These are phyloP conservation scores for Talaromyces ruber DNA, from an alignment of 495 filamentous ascomycete species.

Conservation along the genomic window DNA sequence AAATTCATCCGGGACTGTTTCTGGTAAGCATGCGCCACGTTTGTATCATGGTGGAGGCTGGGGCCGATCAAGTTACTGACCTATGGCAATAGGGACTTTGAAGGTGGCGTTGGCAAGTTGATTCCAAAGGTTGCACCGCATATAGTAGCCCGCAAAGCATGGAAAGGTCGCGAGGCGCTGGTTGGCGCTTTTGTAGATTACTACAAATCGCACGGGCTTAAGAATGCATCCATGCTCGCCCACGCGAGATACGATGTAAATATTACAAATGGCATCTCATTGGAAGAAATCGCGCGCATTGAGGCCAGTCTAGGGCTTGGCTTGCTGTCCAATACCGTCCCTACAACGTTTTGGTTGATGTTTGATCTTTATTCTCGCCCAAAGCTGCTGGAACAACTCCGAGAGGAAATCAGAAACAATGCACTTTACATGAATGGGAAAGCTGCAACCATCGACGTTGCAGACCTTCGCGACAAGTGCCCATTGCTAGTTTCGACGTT, in stretches of 20 bases:
- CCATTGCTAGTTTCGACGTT: slow-evolving; percentile 28
- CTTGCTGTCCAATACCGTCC: slow-evolving; percentile 37
- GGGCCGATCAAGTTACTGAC: background rate
- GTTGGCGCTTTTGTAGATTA: slow-evolving; percentile 29
- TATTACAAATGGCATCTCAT: slow-evolving; percentile 19
- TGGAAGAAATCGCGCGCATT: slow-evolving; percentile 32
- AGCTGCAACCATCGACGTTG: slow-evolving; percentile 18
- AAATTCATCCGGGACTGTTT: slow-evolving; percentile 28
- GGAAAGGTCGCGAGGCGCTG: slow-evolving; percentile 25
- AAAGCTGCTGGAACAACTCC: slow-evolving; percentile 23
- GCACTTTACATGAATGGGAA: slow-evolving; percentile 14
- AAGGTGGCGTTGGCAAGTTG: slow-evolving; percentile 27
- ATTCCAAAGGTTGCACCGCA: slow-evolving; percentile 25
- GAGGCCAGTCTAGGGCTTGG: slow-evolving; percentile 30
- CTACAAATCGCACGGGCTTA: slow-evolving; percentile 21
- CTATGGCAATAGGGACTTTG: slow-evolving; percentile 24
- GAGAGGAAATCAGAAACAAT: slow-evolving; percentile 21
- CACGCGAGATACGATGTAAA: slow-evolving; percentile 21
- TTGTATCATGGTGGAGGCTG: background rate
- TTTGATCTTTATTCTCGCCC: slow-evolving; percentile 31
- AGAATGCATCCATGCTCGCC: slow-evolving; percentile 22
- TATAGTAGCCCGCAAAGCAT: slow-evolving; percentile 31
- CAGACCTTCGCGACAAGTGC: slow-evolving; percentile 25
- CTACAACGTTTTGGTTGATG: slow-evolving; percentile 37
- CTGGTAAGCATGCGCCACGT: slow-evolving; percentile 33